Evolutionary conservation across 1,139 yeast genomes (phyloP).

Genomic region (Wickerhamomyces sp.): DNA sequence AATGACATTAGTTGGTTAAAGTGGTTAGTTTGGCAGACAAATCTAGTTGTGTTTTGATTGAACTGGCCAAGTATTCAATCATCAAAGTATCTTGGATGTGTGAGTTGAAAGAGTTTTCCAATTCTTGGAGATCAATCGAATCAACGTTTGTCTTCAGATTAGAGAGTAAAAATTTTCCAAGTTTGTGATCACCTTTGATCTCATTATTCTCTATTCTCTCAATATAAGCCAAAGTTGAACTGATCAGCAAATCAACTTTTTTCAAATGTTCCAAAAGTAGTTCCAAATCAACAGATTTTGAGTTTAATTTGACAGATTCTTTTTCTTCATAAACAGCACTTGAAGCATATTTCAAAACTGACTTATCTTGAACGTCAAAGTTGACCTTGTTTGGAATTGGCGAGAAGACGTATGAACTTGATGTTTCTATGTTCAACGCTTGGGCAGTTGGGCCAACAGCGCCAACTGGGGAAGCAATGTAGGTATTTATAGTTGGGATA

Average conservation of each 20-base stretch:
- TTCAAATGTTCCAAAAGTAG: constrained; percentile 52
- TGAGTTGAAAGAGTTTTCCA: constrained; percentile 59
- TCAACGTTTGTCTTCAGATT: constrained; percentile 48
- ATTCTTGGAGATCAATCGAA: constrained; percentile 50
- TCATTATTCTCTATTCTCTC: constrained; percentile 39
- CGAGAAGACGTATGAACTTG: constrained; percentile 70
- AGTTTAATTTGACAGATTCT: constrained; percentile 26
- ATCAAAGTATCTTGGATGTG: constrained; percentile 80
- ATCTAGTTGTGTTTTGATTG: constrained; percentile 82
- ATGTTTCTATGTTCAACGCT: constrained; percentile 36
- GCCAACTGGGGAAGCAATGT: constrained; percentile 76
- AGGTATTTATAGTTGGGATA: constrained; percentile 53
- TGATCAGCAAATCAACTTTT: constrained; percentile 54
- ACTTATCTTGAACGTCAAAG: constrained; percentile 56
- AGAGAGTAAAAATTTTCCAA: constrained; percentile 66
- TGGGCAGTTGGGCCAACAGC: constrained; percentile 35
- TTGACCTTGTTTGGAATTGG: constrained; percentile 69
- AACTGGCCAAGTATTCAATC: constrained; percentile 79
- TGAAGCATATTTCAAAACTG: constrained; percentile 42
- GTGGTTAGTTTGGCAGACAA: constrained; percentile 72
- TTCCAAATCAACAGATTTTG: constrained; percentile 35
- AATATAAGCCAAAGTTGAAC: constrained; percentile 47
- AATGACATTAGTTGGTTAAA: constrained; percentile 7
- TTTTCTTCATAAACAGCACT: constrained; percentile 25
- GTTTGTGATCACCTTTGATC: constrained; percentile 42